Evolutionary conservation across 2,329 filamentous ascomycete species (phyloP).

Genomic region (Colletotrichum sp.): DNA sequence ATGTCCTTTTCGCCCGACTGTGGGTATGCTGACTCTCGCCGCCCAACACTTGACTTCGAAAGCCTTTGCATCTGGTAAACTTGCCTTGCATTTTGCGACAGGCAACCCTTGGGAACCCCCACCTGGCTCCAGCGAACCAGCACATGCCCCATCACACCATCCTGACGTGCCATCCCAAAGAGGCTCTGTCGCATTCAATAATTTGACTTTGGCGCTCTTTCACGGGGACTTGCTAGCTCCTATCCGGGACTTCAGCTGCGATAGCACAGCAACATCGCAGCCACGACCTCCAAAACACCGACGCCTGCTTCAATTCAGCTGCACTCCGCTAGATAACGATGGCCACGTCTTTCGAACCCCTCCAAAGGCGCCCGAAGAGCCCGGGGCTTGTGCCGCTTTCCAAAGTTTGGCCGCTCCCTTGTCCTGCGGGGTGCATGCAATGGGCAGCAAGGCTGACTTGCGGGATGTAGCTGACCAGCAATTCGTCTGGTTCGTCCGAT

Average conservation of each 20-base stretch:
- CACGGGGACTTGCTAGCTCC: background rate
- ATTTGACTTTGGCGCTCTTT: background rate
- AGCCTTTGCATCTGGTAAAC: background rate
- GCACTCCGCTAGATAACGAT: background rate
- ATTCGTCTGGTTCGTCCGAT: background rate
- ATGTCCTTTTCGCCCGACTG: background rate
- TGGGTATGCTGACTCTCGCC: background rate
- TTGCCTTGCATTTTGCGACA: background rate
- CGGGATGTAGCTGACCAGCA: background rate
- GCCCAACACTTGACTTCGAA: background rate
- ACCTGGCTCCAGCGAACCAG: background rate
- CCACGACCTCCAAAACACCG: slow-evolving; percentile 1
- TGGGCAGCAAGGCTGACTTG: background rate
- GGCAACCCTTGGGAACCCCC: background rate
- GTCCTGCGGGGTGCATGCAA: background rate
- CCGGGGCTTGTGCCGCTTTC: background rate
- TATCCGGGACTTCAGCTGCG: background rate
- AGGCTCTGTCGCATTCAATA: slow-evolving; percentile 15
- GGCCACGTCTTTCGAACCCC: background rate
- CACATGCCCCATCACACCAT: background rate
- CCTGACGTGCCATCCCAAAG: background rate
- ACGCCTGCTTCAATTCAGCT: slow-evolving; percentile 10
- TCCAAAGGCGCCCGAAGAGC: background rate
- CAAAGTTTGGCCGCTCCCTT: background rate
- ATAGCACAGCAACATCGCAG: background rate